These are phyloP conservation scores for Dactylellina leptospora DNA, from an alignment of 2,329 filamentous ascomycete genomes.

Conservation along the genomic window DNA sequence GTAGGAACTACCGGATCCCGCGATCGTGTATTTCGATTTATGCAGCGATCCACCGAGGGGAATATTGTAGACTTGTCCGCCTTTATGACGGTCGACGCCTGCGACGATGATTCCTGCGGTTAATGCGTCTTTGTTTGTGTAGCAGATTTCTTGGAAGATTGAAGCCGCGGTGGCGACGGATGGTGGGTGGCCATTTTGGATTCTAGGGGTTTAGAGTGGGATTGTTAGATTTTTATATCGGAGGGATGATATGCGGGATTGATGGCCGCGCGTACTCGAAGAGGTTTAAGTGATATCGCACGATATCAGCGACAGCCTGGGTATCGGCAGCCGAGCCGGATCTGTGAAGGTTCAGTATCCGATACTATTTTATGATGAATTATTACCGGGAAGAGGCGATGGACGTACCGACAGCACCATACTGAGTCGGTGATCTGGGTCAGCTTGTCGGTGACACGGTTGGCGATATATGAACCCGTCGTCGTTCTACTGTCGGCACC, in stretches of 20 bases:
- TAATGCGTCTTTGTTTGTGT: conserved; percentile 87
- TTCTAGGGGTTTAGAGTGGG: conserved; percentile 63
- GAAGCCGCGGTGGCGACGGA: conserved; percentile 95
- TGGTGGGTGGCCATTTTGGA: conserved; percentile 86
- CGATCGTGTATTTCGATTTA: conserved; percentile 95
- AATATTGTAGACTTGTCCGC: conserved; percentile 97
- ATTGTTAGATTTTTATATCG: background rate
- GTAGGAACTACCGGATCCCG: conserved; percentile 96
- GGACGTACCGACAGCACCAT: conserved; percentile 83
- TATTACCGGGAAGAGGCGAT: background rate
- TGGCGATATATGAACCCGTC: conserved; percentile 97
- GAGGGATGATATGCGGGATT: background rate
- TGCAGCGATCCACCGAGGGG: conserved; percentile 95
- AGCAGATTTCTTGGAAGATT: conserved; percentile 98
- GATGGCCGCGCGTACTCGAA: conserved; percentile 68
- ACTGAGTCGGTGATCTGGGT: conserved; percentile 98
- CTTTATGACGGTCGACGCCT: conserved; percentile 94
- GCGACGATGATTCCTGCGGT: conserved; percentile 98
- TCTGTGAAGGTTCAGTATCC: conserved; percentile 38
- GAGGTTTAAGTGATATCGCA: conserved; percentile 93
- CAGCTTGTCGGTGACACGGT: conserved; percentile 98
- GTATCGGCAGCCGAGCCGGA: conserved; percentile 97
- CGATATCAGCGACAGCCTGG: conserved; percentile 96
- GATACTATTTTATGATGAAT: background rate
- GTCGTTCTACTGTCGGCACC: conserved; percentile 97